Evolutionary conservation across 2,329 filamentous ascomycete species (phyloP).

Genomic region (Mollisia scopiformis): DNA sequence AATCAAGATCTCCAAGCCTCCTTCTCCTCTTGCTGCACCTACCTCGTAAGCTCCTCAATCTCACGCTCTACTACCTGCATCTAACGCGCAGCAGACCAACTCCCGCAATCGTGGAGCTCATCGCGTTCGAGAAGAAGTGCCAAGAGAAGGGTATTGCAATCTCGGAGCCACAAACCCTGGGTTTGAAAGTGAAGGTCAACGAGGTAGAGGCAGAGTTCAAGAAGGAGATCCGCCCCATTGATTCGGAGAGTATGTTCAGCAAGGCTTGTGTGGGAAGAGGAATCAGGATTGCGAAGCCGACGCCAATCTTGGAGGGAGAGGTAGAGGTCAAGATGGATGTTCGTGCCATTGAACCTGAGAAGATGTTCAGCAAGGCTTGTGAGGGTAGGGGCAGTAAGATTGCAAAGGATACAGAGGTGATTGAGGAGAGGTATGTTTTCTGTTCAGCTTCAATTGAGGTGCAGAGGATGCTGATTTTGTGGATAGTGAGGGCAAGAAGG

Average conservation of each 20-base stretch:
- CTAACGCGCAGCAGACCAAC: neutral
- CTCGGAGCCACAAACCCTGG: neutral
- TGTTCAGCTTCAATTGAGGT: too few relatives aligned
- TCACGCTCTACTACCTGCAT: neutral
- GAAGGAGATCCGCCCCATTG: neutral
- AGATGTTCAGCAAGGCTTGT: too few relatives aligned
- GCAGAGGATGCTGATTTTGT: too few relatives aligned
- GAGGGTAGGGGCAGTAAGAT: too few relatives aligned
- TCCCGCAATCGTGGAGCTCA: neutral
- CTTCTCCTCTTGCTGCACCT: too few relatives aligned
- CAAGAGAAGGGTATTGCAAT: neutral
- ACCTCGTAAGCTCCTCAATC: neutral
- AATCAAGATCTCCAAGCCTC: neutral
- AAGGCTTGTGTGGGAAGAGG: neutral
- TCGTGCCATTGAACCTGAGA: too few relatives aligned
- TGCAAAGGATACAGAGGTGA: too few relatives aligned
- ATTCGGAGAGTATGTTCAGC: neutral
- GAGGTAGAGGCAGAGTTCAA: neutral
- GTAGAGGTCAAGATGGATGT: too few relatives aligned
- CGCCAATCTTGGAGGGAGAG: too few relatives aligned
- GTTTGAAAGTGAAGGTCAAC: neutral
- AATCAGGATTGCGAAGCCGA: neutral
- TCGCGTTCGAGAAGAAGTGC: neutral
- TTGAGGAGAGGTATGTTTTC: too few relatives aligned
- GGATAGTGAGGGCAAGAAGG: neutral